Conservation (phyloP, 345 rosid species). For the Bruguiera parviflora region DNA sequence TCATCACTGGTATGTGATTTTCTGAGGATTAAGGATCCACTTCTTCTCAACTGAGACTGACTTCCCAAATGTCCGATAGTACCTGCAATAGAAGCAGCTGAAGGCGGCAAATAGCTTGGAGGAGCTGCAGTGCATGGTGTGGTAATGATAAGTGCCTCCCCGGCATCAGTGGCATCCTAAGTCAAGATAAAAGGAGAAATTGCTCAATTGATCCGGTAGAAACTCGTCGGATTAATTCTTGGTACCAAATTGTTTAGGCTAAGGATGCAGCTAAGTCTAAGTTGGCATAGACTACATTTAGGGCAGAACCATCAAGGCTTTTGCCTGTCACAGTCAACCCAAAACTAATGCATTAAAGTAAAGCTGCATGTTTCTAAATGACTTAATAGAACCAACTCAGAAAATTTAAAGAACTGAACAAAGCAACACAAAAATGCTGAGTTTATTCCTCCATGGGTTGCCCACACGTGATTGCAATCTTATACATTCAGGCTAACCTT, state of each 20-base stretch:
- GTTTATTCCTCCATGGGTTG: too few species aligned
- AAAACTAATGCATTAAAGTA: neutral
- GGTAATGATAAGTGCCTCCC: conserved; percentile 37
- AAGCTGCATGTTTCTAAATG: too few species aligned
- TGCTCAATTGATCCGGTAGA: neutral
- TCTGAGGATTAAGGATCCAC: conserved; percentile 58
- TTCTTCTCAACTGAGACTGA: conserved; percentile 46
- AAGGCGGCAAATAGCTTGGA: conserved; percentile 57
- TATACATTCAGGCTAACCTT: too few species aligned
- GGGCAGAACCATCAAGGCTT: neutral
- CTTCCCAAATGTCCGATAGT: conserved; percentile 42
- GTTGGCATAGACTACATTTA: neutral
- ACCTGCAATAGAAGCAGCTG: conserved; percentile 43
- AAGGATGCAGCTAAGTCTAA: neutral
- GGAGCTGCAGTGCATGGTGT: conserved; percentile 62
- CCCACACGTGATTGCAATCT: too few species aligned
- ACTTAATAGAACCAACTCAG: too few species aligned
- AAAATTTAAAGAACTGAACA: too few species aligned
- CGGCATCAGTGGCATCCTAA: conserved; percentile 46
- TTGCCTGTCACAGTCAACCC: neutral
- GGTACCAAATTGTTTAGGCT: neutral
- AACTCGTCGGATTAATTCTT: neutral
- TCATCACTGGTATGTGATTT: conserved; percentile 84
- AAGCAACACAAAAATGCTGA: too few species aligned
- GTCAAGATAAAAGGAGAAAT: conserved; percentile 8